Conservation (phyloP, 2,329 filamentous ascomycete genomes). For the Penicillium brasilianum region DNA sequence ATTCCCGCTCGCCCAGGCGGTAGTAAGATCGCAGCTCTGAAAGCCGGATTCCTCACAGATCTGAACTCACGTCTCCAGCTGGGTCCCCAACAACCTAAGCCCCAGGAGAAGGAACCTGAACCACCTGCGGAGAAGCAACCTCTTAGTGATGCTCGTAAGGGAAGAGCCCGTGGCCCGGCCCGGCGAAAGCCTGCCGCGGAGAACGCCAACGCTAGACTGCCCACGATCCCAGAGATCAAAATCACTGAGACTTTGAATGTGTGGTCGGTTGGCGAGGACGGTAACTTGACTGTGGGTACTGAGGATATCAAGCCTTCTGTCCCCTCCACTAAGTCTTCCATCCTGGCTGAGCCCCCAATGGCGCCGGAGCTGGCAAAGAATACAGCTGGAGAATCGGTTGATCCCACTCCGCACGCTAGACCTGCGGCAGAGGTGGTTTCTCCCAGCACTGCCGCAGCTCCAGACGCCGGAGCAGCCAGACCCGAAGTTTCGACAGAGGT, state of each 20-base stretch:
- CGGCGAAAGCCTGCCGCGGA: constrained; percentile 70
- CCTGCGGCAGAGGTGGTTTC: constrained; percentile 18
- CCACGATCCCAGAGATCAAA: constrained; percentile 44
- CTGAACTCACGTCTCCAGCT: constrained; percentile 86
- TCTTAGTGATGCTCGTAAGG: constrained; percentile 87
- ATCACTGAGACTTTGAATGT: constrained; percentile 48
- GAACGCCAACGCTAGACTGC: constrained; percentile 53
- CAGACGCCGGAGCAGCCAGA: constrained; percentile 12
- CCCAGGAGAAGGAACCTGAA: constrained; percentile 68
- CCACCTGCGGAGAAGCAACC: constrained; percentile 74
- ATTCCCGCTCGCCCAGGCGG: constrained; percentile 79
- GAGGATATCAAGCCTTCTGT: constrained; percentile 23
- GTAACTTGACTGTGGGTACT: constrained; percentile 39
- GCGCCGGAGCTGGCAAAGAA: constrained; percentile 43
- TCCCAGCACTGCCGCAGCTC: constrained; percentile 2
- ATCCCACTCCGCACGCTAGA: constrained; percentile 30
- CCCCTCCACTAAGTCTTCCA: constrained; percentile 11
- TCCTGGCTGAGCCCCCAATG: constrained; percentile 27
- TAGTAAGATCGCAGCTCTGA: constrained; percentile 86
- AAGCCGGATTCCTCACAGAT: constrained; percentile 90
- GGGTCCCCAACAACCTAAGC: constrained; percentile 79
- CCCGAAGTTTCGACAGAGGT: constrained; percentile 1
- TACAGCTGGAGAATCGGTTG: constrained; percentile 40
- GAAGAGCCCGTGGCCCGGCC: constrained; percentile 84
- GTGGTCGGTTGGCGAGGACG: constrained; percentile 45